Base-by-base conservation (phyloP, 805 yeast species). In the Myxozyma lipomycoides region DNA sequence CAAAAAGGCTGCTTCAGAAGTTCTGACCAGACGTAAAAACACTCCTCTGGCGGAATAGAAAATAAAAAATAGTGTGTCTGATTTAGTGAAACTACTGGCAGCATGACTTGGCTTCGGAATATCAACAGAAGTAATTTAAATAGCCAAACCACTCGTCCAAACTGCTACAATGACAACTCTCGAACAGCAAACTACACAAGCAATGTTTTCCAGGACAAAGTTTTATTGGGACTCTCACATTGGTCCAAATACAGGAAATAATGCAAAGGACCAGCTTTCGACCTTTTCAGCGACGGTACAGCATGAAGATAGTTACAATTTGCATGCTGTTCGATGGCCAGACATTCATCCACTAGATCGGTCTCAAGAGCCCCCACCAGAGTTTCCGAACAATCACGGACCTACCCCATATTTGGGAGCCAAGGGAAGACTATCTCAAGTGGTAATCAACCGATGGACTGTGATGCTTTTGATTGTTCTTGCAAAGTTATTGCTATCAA, bases 401-500 rank as follows among this genome's bases (percentile, higher is more conserved):
- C n/a, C 23, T 9, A 46, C 61, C 3, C 62, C 67, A 4, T 65
- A 64, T 26, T 19, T 67, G n/a, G 67, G 67, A 15, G 51, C 64
- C 2, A 43, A 52, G 17, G 70, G 67, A 1, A 51, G 70, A n/a
- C 46, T 68, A 1, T 60, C 69, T 0, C 73, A 69, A 44, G 62
- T 62, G 1, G 67, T 68, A 69, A 37, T 86, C 19, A 85, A 87
- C 62, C 76, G 79, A 51, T 79, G 78, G 61, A 76, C 95, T 0
- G 51, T 89, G 0, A 61, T 79, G 1, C 51, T 83, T 12, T 57
- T 78, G 0, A 64, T 91, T 1, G 70, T 84, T 7, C 68, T 81
- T 1, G 55, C 86, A 2, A 88, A 88, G 61, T 60, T 90, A 2
- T 58, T 72, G 2, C 63, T 89, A 1, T 85, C 89, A 60, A 69